phyloP scores from a whole-genome alignment of 768 basidiomycete genomes.

The Russula sp. region DNA sequence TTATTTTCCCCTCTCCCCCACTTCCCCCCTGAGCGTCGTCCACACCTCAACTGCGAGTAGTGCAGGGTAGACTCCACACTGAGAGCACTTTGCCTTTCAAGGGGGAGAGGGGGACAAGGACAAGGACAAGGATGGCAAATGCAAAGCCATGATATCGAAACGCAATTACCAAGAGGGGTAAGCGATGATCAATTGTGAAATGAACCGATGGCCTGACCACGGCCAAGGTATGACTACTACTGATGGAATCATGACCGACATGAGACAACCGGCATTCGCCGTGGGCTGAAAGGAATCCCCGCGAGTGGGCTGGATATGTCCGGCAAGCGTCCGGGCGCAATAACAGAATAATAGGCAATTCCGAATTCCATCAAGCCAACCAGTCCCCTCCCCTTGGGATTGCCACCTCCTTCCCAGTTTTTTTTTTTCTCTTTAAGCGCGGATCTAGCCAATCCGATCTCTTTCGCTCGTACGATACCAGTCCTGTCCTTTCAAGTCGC shows the following conservation, averaged over 20 bases:
- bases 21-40: neutral
- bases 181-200: conserved; percentile 17
- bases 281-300: neutral
- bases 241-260: conserved; percentile 8
- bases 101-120: too few species aligned
- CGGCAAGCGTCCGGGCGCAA: conserved; percentile 20
- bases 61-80: neutral
- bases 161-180: conserved; percentile 14
- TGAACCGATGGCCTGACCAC: neutral
- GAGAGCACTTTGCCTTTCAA: neutral
- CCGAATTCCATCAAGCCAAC: conserved; percentile 5
- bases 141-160: conserved; percentile 5
- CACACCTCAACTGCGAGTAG: neutral
- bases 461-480: neutral
- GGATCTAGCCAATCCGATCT: conserved; percentile 15
- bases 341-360: conserved; percentile 4
- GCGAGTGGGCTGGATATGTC: conserved; percentile 3
- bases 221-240: neutral
- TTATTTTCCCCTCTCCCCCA: neutral
- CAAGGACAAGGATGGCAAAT: neutral
- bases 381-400: neutral
- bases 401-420: conserved; percentile 8
- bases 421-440: conserved; percentile 8
- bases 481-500: conserved; percentile 17
- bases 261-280: conserved; percentile 15